These are phyloP conservation scores for Clavariopsis aquatica DNA, from an alignment of 495 filamentous ascomycete genomes.

Conservation along the genomic window DNA sequence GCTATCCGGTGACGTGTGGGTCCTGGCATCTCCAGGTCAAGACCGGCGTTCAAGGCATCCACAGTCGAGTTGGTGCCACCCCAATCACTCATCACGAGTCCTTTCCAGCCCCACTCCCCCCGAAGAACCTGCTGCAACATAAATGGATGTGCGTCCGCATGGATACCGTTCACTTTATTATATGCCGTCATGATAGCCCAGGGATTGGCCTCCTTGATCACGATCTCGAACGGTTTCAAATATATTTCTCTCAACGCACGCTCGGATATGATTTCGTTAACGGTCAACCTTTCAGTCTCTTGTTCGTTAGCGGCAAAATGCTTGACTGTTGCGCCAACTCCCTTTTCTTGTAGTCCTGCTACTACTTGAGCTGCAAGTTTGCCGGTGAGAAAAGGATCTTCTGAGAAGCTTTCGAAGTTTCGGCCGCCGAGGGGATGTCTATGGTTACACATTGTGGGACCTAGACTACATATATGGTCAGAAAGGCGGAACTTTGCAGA, in stretches of 20 bases:
- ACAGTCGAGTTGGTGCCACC: slow-evolving; percentile 26
- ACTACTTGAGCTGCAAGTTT: slow-evolving; percentile 65
- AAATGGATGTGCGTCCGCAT: slow-evolving; percentile 23
- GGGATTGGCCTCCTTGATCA: slow-evolving; percentile 23
- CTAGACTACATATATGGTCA: too few relatives aligned
- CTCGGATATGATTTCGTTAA: slow-evolving; percentile 66
- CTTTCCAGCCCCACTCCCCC: slow-evolving; percentile 33
- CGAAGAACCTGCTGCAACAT: slow-evolving; percentile 26
- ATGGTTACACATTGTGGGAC: slow-evolving; percentile 78
- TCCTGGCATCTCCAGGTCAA: slow-evolving; percentile 37
- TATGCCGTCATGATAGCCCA: slow-evolving; percentile 36
- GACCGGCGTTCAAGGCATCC: slow-evolving; percentile 24
- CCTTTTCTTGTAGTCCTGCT: slow-evolving; percentile 69
- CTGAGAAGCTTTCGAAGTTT: slow-evolving; percentile 78
- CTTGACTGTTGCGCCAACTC: slow-evolving; percentile 72
- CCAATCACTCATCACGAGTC: slow-evolving; percentile 36
- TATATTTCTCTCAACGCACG: slow-evolving; percentile 55
- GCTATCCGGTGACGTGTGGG: slow-evolving; percentile 7
- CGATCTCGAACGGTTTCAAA: slow-evolving; percentile 33
- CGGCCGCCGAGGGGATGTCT: slow-evolving; percentile 70
- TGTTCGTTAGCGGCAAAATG: slow-evolving; percentile 84
- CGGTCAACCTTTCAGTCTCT: slow-evolving; percentile 69
- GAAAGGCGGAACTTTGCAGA: too few relatives aligned
- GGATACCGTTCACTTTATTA: slow-evolving; percentile 33
- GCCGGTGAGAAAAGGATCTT: slow-evolving; percentile 73